phyloP scores from a whole-genome alignment of 2,329 filamentous ascomycete genomes.

The Chrysoporthe austroafricana region DNA sequence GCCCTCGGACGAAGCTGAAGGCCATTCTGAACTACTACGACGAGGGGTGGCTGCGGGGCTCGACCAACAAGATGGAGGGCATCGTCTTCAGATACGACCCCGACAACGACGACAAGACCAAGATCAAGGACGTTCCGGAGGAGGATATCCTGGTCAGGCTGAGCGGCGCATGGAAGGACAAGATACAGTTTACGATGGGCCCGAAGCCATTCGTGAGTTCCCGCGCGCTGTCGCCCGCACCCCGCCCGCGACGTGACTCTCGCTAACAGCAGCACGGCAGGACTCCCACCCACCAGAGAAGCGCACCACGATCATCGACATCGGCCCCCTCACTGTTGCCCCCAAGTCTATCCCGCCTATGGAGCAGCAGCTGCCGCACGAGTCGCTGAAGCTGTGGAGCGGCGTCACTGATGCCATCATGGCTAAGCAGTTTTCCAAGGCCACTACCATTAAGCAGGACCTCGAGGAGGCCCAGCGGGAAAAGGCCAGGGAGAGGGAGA shows the following conservation, averaged over 20 bases:
- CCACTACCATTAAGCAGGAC: conserved; percentile 86
- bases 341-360: conserved; percentile 79
- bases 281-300: conserved; percentile 58
- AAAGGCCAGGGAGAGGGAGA: conserved; percentile 80
- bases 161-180: conserved; percentile 84
- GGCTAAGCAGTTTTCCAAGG: conserved; percentile 79
- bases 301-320: conserved; percentile 80
- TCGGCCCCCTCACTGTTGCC: conserved; percentile 79
- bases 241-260: not conserved
- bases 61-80: conserved; percentile 89
- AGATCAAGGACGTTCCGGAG: conserved; percentile 84
- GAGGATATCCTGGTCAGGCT: conserved; percentile 82
- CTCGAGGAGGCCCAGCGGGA: conserved; percentile 88
- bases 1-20: conserved; percentile 88
- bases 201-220: conserved; percentile 63
- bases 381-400: conserved; percentile 86
- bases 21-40: conserved; percentile 91
- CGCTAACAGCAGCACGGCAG: conserved; percentile 35
- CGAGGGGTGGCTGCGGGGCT: conserved; percentile 90
- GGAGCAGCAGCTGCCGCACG: conserved; percentile 82
- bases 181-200: conserved; percentile 63
- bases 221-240: conserved; percentile 1
- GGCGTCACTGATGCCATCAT: conserved; percentile 85
- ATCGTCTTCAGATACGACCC: conserved; percentile 91
- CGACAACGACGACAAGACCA: conserved; percentile 77